These are phyloP conservation scores for Penicillium freii DNA, from an alignment of 2,329 filamentous ascomycete genomes.

Conservation along the genomic window DNA sequence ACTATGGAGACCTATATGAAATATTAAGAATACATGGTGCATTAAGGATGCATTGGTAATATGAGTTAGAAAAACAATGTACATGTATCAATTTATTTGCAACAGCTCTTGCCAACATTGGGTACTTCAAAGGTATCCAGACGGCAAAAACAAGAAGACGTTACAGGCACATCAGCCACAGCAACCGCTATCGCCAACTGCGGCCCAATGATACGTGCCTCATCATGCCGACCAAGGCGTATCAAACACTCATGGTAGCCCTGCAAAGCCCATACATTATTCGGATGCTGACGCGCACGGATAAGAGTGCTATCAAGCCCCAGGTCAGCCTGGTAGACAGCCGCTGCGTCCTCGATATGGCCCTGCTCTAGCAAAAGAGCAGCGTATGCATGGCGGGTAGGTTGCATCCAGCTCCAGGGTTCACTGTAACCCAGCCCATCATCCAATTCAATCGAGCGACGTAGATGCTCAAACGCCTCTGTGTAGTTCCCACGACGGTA, in stretches of 20 bases:
- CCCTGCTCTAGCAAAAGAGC: conserved; percentile 68
- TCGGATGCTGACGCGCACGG: conserved; percentile 64
- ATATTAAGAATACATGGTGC: neutral
- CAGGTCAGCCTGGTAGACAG: conserved; percentile 61
- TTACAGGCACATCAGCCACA: conserved; percentile 59
- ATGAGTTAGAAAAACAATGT: neutral
- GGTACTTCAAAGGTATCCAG: conserved; percentile 17
- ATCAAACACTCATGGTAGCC: conserved; percentile 69
- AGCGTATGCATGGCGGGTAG: conserved; percentile 67
- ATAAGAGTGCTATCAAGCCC: conserved; percentile 61
- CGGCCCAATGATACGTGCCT: conserved; percentile 49
- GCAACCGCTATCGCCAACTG: conserved; percentile 55
- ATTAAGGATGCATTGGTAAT: neutral
- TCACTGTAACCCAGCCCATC: conserved; percentile 68
- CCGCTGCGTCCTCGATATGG: conserved; percentile 54
- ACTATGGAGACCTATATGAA: neutral
- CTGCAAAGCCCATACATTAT: conserved; percentile 73
- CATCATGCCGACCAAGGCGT: conserved; percentile 50
- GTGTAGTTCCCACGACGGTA: conserved; percentile 63
- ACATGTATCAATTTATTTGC: conserved; percentile 6
- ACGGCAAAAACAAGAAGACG: conserved; percentile 59
- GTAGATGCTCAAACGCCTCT: conserved; percentile 59
- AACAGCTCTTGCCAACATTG: conserved; percentile 10
- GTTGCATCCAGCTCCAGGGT: conserved; percentile 79
- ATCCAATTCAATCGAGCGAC: conserved; percentile 58